phyloP scores from a whole-genome alignment of 345 rosid genomes.

The Pistacia atlantica region DNA sequence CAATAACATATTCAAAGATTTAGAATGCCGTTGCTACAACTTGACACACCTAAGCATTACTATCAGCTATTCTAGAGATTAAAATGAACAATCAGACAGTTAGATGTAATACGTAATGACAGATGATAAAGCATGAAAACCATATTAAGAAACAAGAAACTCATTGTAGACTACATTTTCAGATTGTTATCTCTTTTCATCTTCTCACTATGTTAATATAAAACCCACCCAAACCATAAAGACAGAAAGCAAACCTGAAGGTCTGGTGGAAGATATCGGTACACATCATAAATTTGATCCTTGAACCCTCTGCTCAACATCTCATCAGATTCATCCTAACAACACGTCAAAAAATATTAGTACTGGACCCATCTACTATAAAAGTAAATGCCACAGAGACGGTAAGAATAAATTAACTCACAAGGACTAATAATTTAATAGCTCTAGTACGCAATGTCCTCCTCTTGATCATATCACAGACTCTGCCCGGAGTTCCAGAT shows the following conservation, averaged over 20 bases:
- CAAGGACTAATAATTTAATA: constrained; percentile 35
- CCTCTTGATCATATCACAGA: constrained; percentile 98
- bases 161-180: neutral
- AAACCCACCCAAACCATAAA: neutral
- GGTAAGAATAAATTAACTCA: neutral
- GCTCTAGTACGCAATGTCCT: constrained; percentile 79
- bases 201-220: too few relatives aligned
- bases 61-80: too few relatives aligned
- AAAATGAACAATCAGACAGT: too few relatives aligned
- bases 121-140: neutral
- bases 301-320: constrained; percentile 99
- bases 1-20: constrained; percentile 7
- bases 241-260: constrained; percentile 65
- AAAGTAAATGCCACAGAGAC: neutral
- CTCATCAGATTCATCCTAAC: constrained; percentile 91
- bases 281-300: constrained; percentile 96
- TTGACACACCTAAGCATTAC: neutral
- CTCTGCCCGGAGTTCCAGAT: constrained; percentile 98
- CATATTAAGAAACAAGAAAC: neutral
- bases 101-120: neutral
- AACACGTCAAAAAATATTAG: neutral
- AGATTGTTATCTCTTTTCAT: too few relatives aligned
- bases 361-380: neutral
- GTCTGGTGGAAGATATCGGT: constrained; percentile 96
- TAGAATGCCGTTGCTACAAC: neutral